Conservation (phyloP, 2,329 filamentous ascomycete genomes). For the Diaporthe sp. region DNA sequence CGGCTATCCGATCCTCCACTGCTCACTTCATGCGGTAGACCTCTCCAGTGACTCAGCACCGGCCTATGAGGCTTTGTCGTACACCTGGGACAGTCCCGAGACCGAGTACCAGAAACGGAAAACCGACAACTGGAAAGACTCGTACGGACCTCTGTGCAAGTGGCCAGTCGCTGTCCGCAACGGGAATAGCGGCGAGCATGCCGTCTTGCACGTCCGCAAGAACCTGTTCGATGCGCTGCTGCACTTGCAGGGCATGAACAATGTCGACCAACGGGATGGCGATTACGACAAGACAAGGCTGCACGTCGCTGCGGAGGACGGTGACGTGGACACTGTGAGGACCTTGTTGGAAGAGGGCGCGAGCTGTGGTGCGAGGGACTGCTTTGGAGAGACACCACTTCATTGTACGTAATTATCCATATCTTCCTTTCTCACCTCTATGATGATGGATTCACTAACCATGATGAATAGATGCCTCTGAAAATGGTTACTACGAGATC, state of each 20-base stretch:
- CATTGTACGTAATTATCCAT: neutral
- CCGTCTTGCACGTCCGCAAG: constrained; percentile 12
- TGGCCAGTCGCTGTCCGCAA: constrained; percentile 20
- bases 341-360: constrained; percentile 18
- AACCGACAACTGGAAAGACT: constrained; percentile 28
- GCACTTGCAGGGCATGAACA: constrained; percentile 17
- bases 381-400: constrained; percentile 25
- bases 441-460: neutral
- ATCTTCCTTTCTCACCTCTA: neutral
- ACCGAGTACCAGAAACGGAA: constrained; percentile 14
- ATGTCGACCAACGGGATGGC: constrained; percentile 8
- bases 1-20: constrained; percentile 18
- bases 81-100: constrained; percentile 36
- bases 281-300: constrained; percentile 4
- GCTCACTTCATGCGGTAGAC: constrained; percentile 18
- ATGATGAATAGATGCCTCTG: neutral
- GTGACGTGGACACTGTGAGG: constrained; percentile 1
- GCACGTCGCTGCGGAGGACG: constrained; percentile 2
- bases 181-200: neutral
- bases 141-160: constrained; percentile 23
- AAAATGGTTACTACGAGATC: constrained; percentile 23
- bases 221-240: constrained; percentile 27
- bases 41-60: constrained; percentile 21
- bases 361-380: constrained; percentile 25
- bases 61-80: constrained; percentile 43